Evolutionary conservation across 2,329 filamentous ascomycete genomes (phyloP).

Genomic region (Teratosphaeria zuluensis): DNA sequence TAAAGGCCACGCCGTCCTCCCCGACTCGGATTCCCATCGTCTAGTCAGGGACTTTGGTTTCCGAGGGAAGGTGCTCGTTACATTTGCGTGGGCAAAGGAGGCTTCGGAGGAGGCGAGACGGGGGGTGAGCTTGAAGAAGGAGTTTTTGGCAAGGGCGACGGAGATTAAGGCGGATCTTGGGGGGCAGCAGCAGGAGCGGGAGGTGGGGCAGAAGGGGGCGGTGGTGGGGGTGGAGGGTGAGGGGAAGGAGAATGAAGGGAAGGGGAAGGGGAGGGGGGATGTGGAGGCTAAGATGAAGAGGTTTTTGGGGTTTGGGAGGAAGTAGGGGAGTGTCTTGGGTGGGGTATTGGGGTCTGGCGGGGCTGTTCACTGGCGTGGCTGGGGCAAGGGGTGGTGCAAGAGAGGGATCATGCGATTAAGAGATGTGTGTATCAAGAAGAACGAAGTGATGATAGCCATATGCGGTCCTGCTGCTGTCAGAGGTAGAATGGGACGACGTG

Average conservation of each 20-base stretch:
- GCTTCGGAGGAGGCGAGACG: constrained; percentile 49
- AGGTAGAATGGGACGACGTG: no score
- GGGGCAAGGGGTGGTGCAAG: neutral
- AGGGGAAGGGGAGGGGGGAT: constrained; percentile 28
- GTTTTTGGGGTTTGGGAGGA: constrained; percentile 64
- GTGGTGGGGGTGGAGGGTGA: constrained; percentile 20
- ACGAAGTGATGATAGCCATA: no score
- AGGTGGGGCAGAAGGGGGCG: constrained; percentile 17
- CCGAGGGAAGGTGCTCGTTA: constrained; percentile 61
- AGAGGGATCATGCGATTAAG: no score
- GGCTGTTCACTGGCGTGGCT: no score
- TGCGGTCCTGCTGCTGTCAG: no score
- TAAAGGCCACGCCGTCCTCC: constrained; percentile 30
- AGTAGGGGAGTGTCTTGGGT: constrained; percentile 24
- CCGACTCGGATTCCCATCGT: constrained; percentile 29
- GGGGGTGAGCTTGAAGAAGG: constrained; percentile 50
- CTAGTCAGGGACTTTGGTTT: constrained; percentile 69
- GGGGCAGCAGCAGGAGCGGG: constrained; percentile 33
- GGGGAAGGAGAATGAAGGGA: constrained; percentile 9
- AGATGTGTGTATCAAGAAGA: no score
- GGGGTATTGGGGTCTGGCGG: neutral
- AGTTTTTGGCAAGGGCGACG: constrained; percentile 51
- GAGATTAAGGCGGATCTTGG: constrained; percentile 59
- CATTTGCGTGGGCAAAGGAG: constrained; percentile 61
- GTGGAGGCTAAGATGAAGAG: constrained; percentile 50